Evolutionary conservation across 441 rosid species (phyloP).

Genomic region (Euphorbia celastroides): DNA sequence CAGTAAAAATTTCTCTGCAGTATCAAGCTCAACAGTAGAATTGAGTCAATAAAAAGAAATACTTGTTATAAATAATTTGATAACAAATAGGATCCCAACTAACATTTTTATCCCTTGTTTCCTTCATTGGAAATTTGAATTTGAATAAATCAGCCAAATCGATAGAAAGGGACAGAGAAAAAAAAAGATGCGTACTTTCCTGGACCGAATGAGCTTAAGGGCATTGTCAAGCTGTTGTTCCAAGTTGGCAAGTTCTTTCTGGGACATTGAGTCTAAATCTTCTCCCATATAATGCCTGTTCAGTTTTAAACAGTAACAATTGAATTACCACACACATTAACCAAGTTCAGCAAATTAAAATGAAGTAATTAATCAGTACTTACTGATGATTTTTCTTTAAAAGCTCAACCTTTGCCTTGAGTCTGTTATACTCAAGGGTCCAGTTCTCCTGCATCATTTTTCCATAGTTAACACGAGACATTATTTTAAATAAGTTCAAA

Average conservation of each 20-base stretch:
- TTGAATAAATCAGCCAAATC: neutral
- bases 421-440: conserved; percentile 74
- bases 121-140: too few species aligned
- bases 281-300: conserved; percentile 83
- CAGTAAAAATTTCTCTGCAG: too few species aligned
- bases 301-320: neutral
- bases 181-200: conserved; percentile 42
- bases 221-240: conserved; percentile 93
- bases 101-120: too few species aligned
- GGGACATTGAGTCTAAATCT: conserved; percentile 63
- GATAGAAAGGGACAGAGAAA: neutral
- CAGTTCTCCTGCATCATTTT: conserved; percentile 49
- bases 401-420: conserved; percentile 78
- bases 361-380: neutral
- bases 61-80: too few species aligned
- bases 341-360: neutral
- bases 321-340: neutral
- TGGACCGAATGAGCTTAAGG: conserved; percentile 68
- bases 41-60: too few species aligned
- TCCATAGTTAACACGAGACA: neutral
- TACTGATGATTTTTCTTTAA: conserved; percentile 78
- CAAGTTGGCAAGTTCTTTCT: conserved; percentile 74
- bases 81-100: too few species aligned
- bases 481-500: too few species aligned
- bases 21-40: too few species aligned